Base-by-base conservation (phyloP, 1,284 basidiomycete species). In the Trichosporon sp. region DNA sequence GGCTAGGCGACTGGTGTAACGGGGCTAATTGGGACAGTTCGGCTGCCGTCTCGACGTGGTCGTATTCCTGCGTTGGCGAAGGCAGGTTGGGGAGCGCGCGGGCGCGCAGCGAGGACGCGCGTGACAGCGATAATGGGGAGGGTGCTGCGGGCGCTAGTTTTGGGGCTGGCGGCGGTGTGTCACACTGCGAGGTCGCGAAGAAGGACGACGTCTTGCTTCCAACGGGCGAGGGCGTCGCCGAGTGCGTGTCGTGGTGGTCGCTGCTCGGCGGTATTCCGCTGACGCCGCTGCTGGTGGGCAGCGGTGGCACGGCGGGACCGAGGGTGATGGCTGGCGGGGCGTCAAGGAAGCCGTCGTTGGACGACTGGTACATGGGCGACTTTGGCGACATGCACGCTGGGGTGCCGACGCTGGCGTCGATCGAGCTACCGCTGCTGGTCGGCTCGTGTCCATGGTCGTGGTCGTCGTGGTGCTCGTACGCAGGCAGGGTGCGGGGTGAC, bases 1-100 rank as follows among this genome's bases (percentile, higher is more conserved):
- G 69, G 11, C 72, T 72, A 1, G 75, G 74, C 14, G 74, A 75
- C 64, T 78, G 72, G 65, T 78, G 75, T 16, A 79, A 64, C 9
- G 76, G 73, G 0, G 73, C 74, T 16, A 76, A 58, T 1, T 37
- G 29, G 23, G 61, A 52, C 37, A 58, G 69, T 58, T 46, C 40
- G 49, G 37, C 37, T 21, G 40, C 19, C 14, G 34, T 44, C 33
- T 11, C n/a, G 33, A 25, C 31, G 29, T 37, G n/a, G 40, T 44
- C 29, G 61, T 54, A 13, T 23, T 27, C 59, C 32, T 58, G 66
- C 8, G 60, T 66, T 11, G 25, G 70, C 58, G 23, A 68, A 32
- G 29, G 70, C 58, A 29, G 68, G 65, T 11, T 62, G 58, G 19
- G 66, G 37, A 54, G 66, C 49, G 56, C 68, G 67, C 36, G 56